Evolutionary conservation across 768 basidiomycete species (phyloP).

Genomic region (Punctularia strigosozonata): DNA sequence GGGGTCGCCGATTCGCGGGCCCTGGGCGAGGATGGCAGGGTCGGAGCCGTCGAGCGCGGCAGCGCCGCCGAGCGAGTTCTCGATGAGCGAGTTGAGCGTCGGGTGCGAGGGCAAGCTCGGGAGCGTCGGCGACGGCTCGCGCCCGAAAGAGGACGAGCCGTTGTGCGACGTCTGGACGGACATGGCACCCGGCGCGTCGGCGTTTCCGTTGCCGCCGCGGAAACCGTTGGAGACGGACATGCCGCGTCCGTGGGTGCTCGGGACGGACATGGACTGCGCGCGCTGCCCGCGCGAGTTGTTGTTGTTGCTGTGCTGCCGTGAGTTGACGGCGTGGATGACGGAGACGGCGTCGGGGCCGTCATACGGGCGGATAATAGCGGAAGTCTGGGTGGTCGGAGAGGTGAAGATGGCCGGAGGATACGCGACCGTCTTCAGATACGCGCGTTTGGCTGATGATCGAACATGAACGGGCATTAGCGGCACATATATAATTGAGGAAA

Average conservation of each 20-base stretch:
- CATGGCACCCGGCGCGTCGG: conserved; percentile 1
- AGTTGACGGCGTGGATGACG: conserved; percentile 75
- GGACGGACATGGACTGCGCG: conserved; percentile 52
- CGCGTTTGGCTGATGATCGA: conserved; percentile 79
- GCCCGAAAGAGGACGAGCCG: conserved; percentile 22
- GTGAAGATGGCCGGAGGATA: conserved; percentile 65
- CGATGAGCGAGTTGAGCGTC: conserved; percentile 76
- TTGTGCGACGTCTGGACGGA: conserved; percentile 7
- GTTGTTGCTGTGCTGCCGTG: conserved; percentile 51
- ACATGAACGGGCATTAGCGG: not conserved
- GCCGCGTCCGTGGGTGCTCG: conserved; percentile 12
- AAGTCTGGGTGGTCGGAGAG: conserved; percentile 35
- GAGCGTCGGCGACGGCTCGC: conserved; percentile 75
- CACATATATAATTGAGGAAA: conserved; percentile 3
- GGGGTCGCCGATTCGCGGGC: conserved; percentile 77
- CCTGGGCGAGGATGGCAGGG: conserved; percentile 56
- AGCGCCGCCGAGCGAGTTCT: conserved; percentile 52
- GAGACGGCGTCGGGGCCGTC: conserved; percentile 87
- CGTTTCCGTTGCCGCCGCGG: conserved; percentile 3
- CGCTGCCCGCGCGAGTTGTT: conserved; percentile 63
- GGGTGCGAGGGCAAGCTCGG: conserved; percentile 75
- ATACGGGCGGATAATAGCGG: conserved; percentile 76
- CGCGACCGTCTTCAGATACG: conserved; percentile 85
- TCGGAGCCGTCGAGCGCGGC: conserved; percentile 37
- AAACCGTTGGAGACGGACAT: conserved; percentile 18